Percentiles rank a stretch among this genome's conserved stretches.
Conservation (phyloP, 2,329 filamentous ascomycete genomes). For the Sclerotinia subarctica region DNA sequence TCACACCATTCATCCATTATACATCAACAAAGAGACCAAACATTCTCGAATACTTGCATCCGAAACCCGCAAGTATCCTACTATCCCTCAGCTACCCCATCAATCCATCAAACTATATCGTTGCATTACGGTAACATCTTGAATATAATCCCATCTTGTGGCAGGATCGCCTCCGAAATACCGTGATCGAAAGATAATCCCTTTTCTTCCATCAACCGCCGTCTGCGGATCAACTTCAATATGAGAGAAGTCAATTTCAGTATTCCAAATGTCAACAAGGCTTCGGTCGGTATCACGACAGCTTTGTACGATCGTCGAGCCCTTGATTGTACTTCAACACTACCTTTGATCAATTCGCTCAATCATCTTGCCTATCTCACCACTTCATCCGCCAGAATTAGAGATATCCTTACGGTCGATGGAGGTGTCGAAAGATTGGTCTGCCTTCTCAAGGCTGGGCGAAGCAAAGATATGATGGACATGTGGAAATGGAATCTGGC, state of each 20-base stretch:
- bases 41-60: conserved; percentile 4
- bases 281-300: conserved; percentile 96
- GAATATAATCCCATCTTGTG: conserved; percentile 22
- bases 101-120: conserved; percentile 28
- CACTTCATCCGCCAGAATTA: conserved; percentile 93
- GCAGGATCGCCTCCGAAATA: conserved; percentile 26
- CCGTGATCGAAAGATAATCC: conserved; percentile 21
- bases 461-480: conserved; percentile 98
- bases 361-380: conserved; percentile 98
- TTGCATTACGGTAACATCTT: not conserved
- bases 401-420: conserved; percentile 97
- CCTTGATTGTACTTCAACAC: conserved; percentile 95
- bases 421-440: conserved; percentile 94
- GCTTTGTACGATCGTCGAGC: conserved; percentile 96
- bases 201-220: not conserved
- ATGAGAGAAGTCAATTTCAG: conserved; percentile 99
- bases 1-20: not conserved
- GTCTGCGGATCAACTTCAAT: conserved; percentile 43
- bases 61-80: not conserved
- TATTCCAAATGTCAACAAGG: conserved; percentile 99
- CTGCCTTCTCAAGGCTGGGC: conserved; percentile 95
- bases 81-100: not conserved
- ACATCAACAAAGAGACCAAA: not conserved
- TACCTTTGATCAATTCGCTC: conserved; percentile 96
- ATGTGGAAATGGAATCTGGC: conserved; percentile 99